These are phyloP conservation scores for Monosporascus sp. DNA, from an alignment of 2,329 filamentous ascomycete species.

Conservation along the genomic window DNA sequence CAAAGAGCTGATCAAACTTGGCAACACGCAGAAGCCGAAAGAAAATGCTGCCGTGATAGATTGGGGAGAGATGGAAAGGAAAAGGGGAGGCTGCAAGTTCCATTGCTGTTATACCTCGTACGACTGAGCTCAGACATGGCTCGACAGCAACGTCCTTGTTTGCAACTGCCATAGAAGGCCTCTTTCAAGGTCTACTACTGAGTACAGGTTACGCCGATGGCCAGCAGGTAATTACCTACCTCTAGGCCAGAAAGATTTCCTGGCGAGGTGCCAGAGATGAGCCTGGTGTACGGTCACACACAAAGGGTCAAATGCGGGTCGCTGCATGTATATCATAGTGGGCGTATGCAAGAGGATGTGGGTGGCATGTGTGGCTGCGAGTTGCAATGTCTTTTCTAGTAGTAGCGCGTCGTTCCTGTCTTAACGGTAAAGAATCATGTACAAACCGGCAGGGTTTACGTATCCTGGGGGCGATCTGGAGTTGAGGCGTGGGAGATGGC, in stretches of 20 bases:
- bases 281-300: background rate
- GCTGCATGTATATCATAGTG: background rate
- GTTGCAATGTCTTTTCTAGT: conserved; percentile 11
- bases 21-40: conserved; percentile 21
- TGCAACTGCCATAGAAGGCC: conserved; percentile 10
- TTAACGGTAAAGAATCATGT: conserved; percentile 7
- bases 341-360: background rate
- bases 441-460: conserved; percentile 11
- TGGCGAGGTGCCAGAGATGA: background rate
- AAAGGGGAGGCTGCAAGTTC: conserved; percentile 25
- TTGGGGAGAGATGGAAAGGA: conserved; percentile 11
- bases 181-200: conserved; percentile 10
- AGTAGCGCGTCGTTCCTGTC: conserved; percentile 14
- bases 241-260: background rate
- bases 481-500: conserved; percentile 4
- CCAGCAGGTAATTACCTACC: background rate
- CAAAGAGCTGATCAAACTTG: conserved; percentile 24
- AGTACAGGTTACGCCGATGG: conserved; percentile 11
- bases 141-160: conserved; percentile 13
- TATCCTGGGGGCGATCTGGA: conserved; percentile 11
- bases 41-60: conserved; percentile 10
- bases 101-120: conserved; percentile 29
- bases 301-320: background rate
- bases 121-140: conserved; percentile 19
- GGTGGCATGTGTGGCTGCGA: conserved; percentile 14